Base-by-base conservation (phyloP, 1,139 yeast genomes). In the Arxiozyma telluris region DNA sequence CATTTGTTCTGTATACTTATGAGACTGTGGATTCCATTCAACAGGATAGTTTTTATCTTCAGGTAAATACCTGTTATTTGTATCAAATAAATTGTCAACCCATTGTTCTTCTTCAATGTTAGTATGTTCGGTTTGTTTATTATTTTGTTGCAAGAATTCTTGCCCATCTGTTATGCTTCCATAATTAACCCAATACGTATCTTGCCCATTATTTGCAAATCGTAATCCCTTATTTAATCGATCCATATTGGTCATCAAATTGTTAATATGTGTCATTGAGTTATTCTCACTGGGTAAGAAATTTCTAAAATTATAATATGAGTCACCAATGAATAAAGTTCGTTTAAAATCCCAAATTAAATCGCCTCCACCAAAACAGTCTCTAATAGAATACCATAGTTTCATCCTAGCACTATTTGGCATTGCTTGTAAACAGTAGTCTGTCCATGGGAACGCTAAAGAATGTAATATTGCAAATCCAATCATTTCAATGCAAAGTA, bases 391-490 rank as follows among this genome's bases (percentile, higher is more conserved):
- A 59, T 79, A 76, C 51, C 62, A 64, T 25, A 83, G 76, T 34
- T 79, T 73, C 51, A 89, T 64, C 53, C 96, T 73, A 0, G 88
- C 93, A 58, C 84, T 81, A 23, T 77, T 79, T 0, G 93, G 91
- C 55, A 86, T 72, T 8, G 71, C 71, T 6, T 78, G 68, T 1
- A 81, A 73, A 3, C 85, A 79, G 66, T 85, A 93, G 44, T 90
- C 95, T 7, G 73, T 73, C 70, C 85, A 87, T 8, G 89, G 81
- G 68, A 93, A 93, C 0, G 98, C 91, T 48, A 77, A 68, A 85
- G 93, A 84, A 71, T 93, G 98, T 15, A 95, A 87, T 41, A 86
- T 71, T 0, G 98, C 90, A 73, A 93, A 93, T 4, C 83, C 87
- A 21, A 91, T 76, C 75, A 93, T 77, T 65, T 94, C 98, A 41